Conservation (phyloP, 306 rosid genomes). For the Cucumis hystrix region DNA sequence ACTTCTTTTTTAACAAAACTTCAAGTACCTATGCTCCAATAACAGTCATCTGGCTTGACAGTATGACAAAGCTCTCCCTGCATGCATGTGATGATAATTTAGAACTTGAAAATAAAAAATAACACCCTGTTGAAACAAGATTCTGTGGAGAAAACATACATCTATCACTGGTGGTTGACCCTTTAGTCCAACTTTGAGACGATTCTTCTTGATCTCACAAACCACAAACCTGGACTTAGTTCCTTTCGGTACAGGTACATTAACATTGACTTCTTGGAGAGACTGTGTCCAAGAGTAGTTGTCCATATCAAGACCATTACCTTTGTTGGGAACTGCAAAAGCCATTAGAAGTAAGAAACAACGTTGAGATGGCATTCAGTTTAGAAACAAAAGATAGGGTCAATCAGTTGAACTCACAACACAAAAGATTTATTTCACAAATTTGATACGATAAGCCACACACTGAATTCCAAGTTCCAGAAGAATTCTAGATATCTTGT, state of each 20-base stretch:
- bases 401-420: background rate
- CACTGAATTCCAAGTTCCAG: background rate
- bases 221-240: slow-evolving; percentile 58
- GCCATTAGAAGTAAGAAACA: background rate
- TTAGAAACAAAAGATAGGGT: background rate
- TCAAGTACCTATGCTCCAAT: slow-evolving; percentile 77
- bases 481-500: background rate
- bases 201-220: slow-evolving; percentile 78
- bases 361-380: background rate
- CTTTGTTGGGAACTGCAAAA: slow-evolving; percentile 58
- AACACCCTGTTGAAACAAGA: background rate
- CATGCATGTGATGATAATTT: background rate
- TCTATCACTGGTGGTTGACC: slow-evolving; percentile 89
- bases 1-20: background rate
- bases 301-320: slow-evolving; percentile 84
- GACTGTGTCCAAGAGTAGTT: slow-evolving; percentile 79
- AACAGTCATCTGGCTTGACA: slow-evolving; percentile 77
- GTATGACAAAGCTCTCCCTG: slow-evolving; percentile 58
- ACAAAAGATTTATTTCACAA: background rate
- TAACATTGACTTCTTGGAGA: slow-evolving; percentile 65
- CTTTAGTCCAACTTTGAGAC: slow-evolving; percentile 73
- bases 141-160: slow-evolving; percentile 24
- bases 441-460: background rate
- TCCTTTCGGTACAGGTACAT: slow-evolving; percentile 65
- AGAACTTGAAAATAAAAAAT: background rate